Percentiles rank a stretch among this genome's conserved stretches.
phyloP scores from a whole-genome alignment of 2,329 filamentous ascomycete species.

The Aspergillus jensenii region DNA sequence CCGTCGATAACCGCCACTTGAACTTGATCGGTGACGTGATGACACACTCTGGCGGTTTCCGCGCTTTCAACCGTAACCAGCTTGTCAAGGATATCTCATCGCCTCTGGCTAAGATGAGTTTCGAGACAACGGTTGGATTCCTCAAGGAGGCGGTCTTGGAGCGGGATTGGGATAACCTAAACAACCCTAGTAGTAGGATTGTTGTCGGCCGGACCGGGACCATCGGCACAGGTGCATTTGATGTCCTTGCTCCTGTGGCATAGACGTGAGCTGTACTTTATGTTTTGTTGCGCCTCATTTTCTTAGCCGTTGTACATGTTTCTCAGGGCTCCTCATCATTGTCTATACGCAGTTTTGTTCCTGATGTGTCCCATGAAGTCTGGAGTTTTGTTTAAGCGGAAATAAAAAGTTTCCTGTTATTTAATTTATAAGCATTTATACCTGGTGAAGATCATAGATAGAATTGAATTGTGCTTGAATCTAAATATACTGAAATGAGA shows the following conservation, averaged over 20 bases:
- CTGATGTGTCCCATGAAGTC: slow-evolving; percentile 37
- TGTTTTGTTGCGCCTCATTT: slow-evolving; percentile 13
- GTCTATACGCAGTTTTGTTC: slow-evolving; percentile 26
- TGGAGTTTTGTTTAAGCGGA: slow-evolving; percentile 39
- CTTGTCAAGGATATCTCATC: slow-evolving; percentile 75
- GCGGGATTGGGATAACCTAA: slow-evolving; percentile 84
- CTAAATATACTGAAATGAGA: neutral
- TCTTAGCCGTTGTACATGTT: slow-evolving; percentile 21
- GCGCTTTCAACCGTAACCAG: slow-evolving; percentile 88
- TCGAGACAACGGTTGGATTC: slow-evolving; percentile 94
- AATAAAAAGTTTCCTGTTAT: slow-evolving; percentile 35
- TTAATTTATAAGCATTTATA: slow-evolving; percentile 18
- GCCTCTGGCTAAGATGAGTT: slow-evolving; percentile 98
- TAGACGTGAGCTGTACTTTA: slow-evolving; percentile 22
- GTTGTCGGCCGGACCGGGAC: slow-evolving; percentile 81
- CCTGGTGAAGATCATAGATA: slow-evolving; percentile 4
- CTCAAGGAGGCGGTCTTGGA: slow-evolving; percentile 89
- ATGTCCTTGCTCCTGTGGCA: slow-evolving; percentile 66
- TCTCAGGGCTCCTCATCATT: slow-evolving; percentile 16
- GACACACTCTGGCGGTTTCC: slow-evolving; percentile 89
- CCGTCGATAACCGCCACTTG: slow-evolving; percentile 85
- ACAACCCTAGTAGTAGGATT: slow-evolving; percentile 80
- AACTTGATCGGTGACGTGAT: slow-evolving; percentile 97
- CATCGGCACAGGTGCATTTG: slow-evolving; percentile 88
- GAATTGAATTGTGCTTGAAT: neutral